Base-by-base conservation (phyloP, 495 filamentous ascomycete species). In the Astrothelium macrocarpum region DNA sequence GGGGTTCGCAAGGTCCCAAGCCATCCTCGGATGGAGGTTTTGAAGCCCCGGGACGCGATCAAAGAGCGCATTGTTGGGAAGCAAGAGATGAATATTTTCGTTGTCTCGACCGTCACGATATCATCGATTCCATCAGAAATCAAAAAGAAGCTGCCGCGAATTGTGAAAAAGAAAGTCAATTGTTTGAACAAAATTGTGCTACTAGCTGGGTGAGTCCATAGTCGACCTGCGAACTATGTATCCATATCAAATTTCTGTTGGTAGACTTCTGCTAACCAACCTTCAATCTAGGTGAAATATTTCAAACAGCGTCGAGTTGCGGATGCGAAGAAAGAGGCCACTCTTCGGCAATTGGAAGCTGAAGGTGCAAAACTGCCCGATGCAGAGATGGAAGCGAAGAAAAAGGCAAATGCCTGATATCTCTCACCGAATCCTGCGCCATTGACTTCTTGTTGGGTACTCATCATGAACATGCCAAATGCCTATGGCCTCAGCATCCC, bases 281-380 rank as follows among this genome's bases (percentile, higher is more conserved):
- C 29, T 43, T 14, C 56, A 12, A 9, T 46, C 62, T 69, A 97
- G 93, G 90, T 97, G 63, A 89, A 89, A 76, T 96, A 98, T 76
- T 98, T 98, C 80, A 96, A 97, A 76, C 89, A 96, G 73, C 85
- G 90, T 75, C 81, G 94, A 64, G 90, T 97, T 43, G 91, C 94
- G 79, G 92, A 97, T 63, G 81, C 86, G 70, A 88, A 96, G 64
- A 89, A 90, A 72, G 87, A 89, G 66, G 79, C 86, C 75, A 88
- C 87, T 49, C 76, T 97, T 39, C 86, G 87, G 75, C 83, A 83
- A 67, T 82, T 98, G 64, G 83, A 90, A 73, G 84, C 82, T 28
- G 89, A 96, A 73, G 90, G 90, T 66, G 93, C 82, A 11, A n/a
- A 56, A 29, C 20, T 29, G 7, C 25, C n/a, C 20, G 23, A n/a